These are phyloP conservation scores for Podospora tetraspora DNA, from an alignment of 495 filamentous ascomycete genomes.

Conservation along the genomic window DNA sequence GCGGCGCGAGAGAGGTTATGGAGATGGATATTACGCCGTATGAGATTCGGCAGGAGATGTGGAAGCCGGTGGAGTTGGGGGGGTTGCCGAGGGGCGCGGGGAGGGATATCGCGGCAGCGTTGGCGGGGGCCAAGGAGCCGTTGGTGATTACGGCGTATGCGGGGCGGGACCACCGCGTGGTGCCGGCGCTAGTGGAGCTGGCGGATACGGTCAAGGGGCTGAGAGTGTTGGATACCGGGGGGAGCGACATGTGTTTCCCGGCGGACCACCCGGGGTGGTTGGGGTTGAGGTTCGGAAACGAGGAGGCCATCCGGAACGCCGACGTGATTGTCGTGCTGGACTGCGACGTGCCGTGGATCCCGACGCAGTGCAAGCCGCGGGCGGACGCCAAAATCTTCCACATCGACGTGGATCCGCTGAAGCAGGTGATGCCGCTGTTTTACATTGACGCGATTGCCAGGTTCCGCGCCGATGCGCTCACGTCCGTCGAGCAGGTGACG, in stretches of 20 bases:
- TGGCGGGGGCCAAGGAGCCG: slow-evolving; percentile 69
- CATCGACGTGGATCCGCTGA: slow-evolving; percentile 80
- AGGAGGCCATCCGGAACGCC: slow-evolving; percentile 66
- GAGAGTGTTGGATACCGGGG: slow-evolving; percentile 81
- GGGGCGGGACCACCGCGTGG: slow-evolving; percentile 67
- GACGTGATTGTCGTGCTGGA: slow-evolving; percentile 84
- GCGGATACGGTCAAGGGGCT: slow-evolving; percentile 74
- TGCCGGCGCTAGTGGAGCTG: slow-evolving; percentile 67
- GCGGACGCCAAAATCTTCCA: slow-evolving; percentile 68
- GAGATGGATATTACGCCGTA: slow-evolving; percentile 88
- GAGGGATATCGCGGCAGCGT: slow-evolving; percentile 60
- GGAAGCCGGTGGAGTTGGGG: slow-evolving; percentile 71
- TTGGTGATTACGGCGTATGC: slow-evolving; percentile 78
- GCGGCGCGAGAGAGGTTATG: slow-evolving; percentile 83
- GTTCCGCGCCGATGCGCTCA: slow-evolving; percentile 70
- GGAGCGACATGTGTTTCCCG: slow-evolving; percentile 95
- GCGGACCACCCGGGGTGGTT: slow-evolving; percentile 66
- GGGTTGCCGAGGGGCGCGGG: slow-evolving; percentile 64
- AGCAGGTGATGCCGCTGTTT: slow-evolving; percentile 79
- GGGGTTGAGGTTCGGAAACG: slow-evolving; percentile 70
- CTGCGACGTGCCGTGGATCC: slow-evolving; percentile 70
- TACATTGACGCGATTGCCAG: slow-evolving; percentile 70
- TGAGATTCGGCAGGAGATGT: slow-evolving; percentile 62
- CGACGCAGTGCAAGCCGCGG: slow-evolving; percentile 53
- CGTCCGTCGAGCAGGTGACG: slow-evolving; percentile 67